Base-by-base conservation (phyloP, 352 stramenopile genomes). In the Hyaloperonospora arabidopsidis region DNA sequence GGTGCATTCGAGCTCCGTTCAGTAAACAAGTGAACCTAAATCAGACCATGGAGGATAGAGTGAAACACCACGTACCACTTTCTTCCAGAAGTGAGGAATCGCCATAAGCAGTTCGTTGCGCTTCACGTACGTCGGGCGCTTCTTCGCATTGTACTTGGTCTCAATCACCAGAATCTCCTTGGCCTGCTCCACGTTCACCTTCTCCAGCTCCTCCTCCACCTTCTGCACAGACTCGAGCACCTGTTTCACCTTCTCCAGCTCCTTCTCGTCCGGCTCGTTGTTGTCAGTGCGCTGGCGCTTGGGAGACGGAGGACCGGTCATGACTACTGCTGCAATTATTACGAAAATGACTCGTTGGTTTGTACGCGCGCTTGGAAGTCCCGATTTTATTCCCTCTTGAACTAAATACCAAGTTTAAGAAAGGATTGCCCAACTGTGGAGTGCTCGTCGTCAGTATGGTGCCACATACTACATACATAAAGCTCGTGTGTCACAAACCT, bases 71-170 rank as follows among this genome's bases (percentile, higher is more conserved):
- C 74, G 57, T 57, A 89, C 77, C 61, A 69, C 66, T 59, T 88
- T 65, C 65, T 88, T 88, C 81, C 81, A 91, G 63, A 91, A 89
- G 49, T 59, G 45, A 5, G 81, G 78, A 45, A 91, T 87, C 14
- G 82, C 71, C 17, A 49, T 49, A 45, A 91, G 55, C 38, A 87
- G 63, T 55, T 85, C 77, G 59, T 60, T 56, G 54, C 81, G 81
- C 69, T 88, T 87, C 48, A 73, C 69, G 59, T 79, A 84, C 35
- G 74, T 62, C 8, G 78, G 75, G 39, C 70, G 72, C 71, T 88
- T 89, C 52, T 63, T 66, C 36, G 52, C 65, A 63, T 89, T 88
- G 73, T 80, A 85, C 62, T 87, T 87, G 71, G 62, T 78, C 63
- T 91, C 81, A 43, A 91, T 71, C 41, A 69, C 71, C 32, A 91